Percentiles rank a stretch among this genome's conserved stretches.
phyloP scores from a whole-genome alignment of 352 stramenopile species.

The Phytophthora chlamydospora region DNA sequence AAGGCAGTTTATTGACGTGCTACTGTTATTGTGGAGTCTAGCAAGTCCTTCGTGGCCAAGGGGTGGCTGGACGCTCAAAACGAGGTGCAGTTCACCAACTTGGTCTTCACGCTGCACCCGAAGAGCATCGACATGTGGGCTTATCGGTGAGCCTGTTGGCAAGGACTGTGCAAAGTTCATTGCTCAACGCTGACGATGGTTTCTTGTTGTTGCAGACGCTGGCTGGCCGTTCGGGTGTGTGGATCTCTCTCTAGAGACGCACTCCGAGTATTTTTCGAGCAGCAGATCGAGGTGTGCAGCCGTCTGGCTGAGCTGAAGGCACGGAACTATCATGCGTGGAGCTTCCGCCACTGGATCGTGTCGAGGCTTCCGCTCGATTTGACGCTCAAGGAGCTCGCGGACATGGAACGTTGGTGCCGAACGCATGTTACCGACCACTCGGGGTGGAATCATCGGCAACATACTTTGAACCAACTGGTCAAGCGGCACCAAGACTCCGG shows the following conservation, averaged over 20 bases:
- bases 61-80: slow-evolving; percentile 42
- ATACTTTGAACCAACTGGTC: slow-evolving; percentile 43
- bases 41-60: slow-evolving; percentile 60
- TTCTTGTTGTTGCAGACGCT: slow-evolving; percentile 41
- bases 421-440: slow-evolving; percentile 79
- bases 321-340: slow-evolving; percentile 88
- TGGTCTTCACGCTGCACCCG: slow-evolving; percentile 78
- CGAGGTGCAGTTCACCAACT: slow-evolving; percentile 71
- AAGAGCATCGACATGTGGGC: slow-evolving; percentile 91
- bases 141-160: slow-evolving; percentile 51
- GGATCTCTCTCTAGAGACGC: slow-evolving; percentile 25
- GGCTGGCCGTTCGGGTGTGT: slow-evolving; percentile 53
- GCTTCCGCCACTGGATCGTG: slow-evolving; percentile 81
- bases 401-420: slow-evolving; percentile 66
- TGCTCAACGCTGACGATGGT: slow-evolving; percentile 4
- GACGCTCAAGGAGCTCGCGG: slow-evolving; percentile 48
- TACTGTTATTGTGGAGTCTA: slow-evolving; percentile 20
- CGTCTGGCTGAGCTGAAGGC: slow-evolving; percentile 65
- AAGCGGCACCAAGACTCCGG: slow-evolving; percentile 10
- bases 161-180: background rate
- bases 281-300: slow-evolving; percentile 59
- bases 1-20: background rate
- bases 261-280: slow-evolving; percentile 44
- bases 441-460: slow-evolving; percentile 81
- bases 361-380: slow-evolving; percentile 35